These are phyloP conservation scores for Evansstolkia leycettana DNA, from an alignment of 495 filamentous ascomycete species.

Conservation along the genomic window DNA sequence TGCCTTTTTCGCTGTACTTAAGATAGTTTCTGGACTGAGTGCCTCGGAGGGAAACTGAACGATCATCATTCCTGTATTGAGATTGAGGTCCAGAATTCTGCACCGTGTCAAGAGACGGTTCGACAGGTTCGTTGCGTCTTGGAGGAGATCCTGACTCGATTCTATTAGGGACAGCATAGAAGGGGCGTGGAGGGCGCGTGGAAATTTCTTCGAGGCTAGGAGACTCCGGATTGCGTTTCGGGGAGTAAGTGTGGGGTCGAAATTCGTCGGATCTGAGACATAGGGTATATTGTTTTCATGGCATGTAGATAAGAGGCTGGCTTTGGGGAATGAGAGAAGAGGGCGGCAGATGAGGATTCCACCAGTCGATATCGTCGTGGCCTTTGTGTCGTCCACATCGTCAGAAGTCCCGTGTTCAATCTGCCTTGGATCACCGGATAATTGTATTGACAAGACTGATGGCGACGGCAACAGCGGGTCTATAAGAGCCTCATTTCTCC, in stretches of 20 bases:
- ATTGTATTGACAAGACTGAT: too few relatives aligned
- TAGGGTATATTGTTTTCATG: conserved; percentile 48
- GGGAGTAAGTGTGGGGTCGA: conserved; percentile 59
- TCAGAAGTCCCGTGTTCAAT: background rate
- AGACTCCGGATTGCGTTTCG: conserved; percentile 73
- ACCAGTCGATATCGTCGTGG: conserved; percentile 44
- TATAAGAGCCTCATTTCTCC: too few relatives aligned
- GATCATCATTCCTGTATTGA: conserved; percentile 23
- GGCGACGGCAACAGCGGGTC: too few relatives aligned
- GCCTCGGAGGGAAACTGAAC: conserved; percentile 19
- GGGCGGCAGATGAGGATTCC: conserved; percentile 65
- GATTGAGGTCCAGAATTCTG: conserved; percentile 25
- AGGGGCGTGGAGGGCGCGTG: conserved; percentile 52
- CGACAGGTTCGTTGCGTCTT: conserved; percentile 18
- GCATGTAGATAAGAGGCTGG: conserved; percentile 61
- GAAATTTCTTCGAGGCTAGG: conserved; percentile 43
- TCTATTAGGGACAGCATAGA: conserved; percentile 46
- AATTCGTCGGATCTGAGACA: conserved; percentile 82
- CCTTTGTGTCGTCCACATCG: background rate
- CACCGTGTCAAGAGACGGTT: conserved; percentile 22
- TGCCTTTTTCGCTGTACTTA: conserved; percentile 1
- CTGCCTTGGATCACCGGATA: too few relatives aligned
- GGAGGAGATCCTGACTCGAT: conserved; percentile 19
- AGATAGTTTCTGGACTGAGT: conserved; percentile 1
- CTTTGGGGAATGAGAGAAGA: conserved; percentile 61